Evolutionary conservation across 352 stramenopile species (phyloP).

Genomic region (Globisporangium recalcitrans): DNA sequence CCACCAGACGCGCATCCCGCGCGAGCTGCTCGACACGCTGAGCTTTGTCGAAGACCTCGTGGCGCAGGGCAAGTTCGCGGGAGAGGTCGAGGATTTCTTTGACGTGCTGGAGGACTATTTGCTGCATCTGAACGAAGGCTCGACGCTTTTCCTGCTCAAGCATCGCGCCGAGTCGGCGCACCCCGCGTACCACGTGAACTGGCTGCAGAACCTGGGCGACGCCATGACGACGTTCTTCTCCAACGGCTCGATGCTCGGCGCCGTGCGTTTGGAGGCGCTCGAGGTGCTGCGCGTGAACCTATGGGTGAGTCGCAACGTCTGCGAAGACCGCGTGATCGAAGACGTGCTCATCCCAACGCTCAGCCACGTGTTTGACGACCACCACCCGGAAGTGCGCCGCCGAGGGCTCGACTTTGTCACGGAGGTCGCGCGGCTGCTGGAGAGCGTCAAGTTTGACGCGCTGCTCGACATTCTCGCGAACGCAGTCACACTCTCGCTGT

Average conservation of each 20-base stretch:
- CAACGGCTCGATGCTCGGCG: conserved; percentile 31
- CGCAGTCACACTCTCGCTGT: conserved; percentile 52
- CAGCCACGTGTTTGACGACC: conserved; percentile 65
- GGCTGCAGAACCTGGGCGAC: conserved; percentile 50
- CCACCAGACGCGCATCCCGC: conserved; percentile 68
- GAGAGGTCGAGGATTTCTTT: conserved; percentile 71
- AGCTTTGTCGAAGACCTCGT: conserved; percentile 73
- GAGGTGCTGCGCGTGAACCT: conserved; percentile 68
- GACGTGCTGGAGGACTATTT: conserved; percentile 71
- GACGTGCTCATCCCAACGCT: conserved; percentile 75
- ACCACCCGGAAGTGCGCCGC: conserved; percentile 46
- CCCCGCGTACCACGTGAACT: conserved; percentile 61
- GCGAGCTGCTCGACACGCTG: conserved; percentile 75
- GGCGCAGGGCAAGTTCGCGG: conserved; percentile 45
- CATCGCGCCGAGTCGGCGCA: conserved; percentile 59
- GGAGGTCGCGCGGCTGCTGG: conserved; percentile 60
- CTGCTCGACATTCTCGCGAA: conserved; percentile 76
- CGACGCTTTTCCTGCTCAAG: conserved; percentile 53
- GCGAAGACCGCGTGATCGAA: conserved; percentile 82
- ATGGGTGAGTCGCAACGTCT: conserved; percentile 71
- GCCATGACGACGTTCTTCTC: conserved; percentile 65
- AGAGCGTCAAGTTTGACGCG: conserved; percentile 77
- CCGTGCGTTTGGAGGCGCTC: conserved; percentile 65
- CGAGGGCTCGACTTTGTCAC: conserved; percentile 62
- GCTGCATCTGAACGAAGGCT: conserved; percentile 48